phyloP scores from a whole-genome alignment of 140 eudicot species.

The Anethum foeniculum region DNA sequence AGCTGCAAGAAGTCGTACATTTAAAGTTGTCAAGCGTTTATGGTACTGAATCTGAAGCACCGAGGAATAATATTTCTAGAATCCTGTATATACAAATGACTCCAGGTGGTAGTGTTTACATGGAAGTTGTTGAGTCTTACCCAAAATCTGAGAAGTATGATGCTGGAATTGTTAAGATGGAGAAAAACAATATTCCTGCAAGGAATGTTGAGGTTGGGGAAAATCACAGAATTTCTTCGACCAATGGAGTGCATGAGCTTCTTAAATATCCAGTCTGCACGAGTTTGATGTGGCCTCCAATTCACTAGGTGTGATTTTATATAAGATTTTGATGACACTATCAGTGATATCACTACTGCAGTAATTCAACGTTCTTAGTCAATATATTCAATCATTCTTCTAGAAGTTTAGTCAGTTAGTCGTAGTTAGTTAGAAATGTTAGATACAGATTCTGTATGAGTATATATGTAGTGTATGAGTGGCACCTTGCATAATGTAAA shows the following conservation, averaged over 20 bases:
- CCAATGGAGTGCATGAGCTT: constrained; percentile 53
- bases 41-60: constrained; percentile 3
- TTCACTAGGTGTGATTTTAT: constrained; percentile 43
- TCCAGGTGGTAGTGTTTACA: constrained; percentile 52
- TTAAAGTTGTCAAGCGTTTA: neutral
- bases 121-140: constrained; percentile 48
- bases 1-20: neutral
- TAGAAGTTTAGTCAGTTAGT: too few relatives aligned
- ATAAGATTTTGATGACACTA: too few relatives aligned
- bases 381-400: too few relatives aligned
- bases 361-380: too few relatives aligned
- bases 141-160: constrained; percentile 41
- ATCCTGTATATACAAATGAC: constrained; percentile 32
- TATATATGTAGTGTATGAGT: too few relatives aligned
- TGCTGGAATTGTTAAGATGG: constrained; percentile 27
- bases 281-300: constrained; percentile 53
- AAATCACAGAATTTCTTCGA: constrained; percentile 34
- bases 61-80: constrained; percentile 9
- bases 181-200: constrained; percentile 11
- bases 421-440: too few relatives aligned
- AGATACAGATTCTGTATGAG: too few relatives aligned
- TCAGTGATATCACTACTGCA: too few relatives aligned
- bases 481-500: too few relatives aligned
- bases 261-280: constrained; percentile 56
- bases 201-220: neutral